Conservation (phyloP, 2,329 filamentous ascomycete genomes). For the Penicillium vulpinum region DNA sequence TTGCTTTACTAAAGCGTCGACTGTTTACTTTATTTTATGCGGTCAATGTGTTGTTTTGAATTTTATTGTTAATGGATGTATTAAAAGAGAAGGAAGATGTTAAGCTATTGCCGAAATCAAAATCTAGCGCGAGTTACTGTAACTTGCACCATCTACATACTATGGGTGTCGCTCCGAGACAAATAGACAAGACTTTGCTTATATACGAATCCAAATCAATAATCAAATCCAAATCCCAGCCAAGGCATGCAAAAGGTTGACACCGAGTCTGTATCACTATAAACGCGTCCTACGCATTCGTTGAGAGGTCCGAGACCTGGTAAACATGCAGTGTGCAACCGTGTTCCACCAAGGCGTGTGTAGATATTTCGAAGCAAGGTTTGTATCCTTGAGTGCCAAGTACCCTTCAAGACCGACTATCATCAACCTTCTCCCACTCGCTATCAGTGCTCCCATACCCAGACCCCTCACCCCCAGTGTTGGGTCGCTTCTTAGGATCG, state of each 20-base stretch:
- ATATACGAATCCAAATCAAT: background rate
- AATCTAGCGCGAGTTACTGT: background rate
- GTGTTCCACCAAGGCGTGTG: background rate
- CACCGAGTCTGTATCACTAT: background rate
- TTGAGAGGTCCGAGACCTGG: background rate
- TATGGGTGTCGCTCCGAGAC: conserved; percentile 8
- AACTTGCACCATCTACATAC: conserved; percentile 4
- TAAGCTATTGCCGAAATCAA: background rate
- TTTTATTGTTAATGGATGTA: background rate
- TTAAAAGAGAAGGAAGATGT: background rate
- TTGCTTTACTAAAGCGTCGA: background rate
- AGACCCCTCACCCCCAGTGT: conserved; percentile 50
- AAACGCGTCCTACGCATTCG: background rate
- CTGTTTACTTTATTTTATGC: background rate
- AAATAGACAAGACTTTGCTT: background rate
- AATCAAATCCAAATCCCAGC: background rate
- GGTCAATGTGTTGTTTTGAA: background rate
- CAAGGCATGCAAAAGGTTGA: background rate
- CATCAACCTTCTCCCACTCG: conserved; percentile 93
- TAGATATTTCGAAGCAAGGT: background rate
- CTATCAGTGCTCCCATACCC: conserved; percentile 78
- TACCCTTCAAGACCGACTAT: conserved; percentile 18
- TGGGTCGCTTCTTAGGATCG: conserved; percentile 48
- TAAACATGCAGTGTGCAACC: background rate
- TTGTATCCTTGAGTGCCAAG: background rate